phyloP scores from a whole-genome alignment of 495 filamentous ascomycete species.

The Daldinia grandis region DNA sequence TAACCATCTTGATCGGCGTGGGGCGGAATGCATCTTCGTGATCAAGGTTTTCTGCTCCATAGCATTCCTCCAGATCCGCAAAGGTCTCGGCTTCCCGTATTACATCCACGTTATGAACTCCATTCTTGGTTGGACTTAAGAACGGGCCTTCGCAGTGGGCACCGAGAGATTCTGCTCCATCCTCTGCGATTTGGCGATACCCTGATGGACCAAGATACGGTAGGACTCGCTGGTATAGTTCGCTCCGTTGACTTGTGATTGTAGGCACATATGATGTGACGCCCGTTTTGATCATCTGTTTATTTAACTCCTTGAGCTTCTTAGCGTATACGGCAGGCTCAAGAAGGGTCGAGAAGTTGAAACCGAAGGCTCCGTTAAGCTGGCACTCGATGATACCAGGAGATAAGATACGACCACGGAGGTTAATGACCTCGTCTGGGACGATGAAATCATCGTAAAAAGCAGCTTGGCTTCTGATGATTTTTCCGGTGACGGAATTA shows the following conservation, averaged over 20 bases:
- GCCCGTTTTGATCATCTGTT: conserved; percentile 72
- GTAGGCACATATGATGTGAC: conserved; percentile 88
- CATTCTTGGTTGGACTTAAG: conserved; percentile 73
- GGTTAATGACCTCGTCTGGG: conserved; percentile 70
- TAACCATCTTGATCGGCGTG: conserved; percentile 74
- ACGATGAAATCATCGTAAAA: conserved; percentile 75
- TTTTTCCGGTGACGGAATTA: conserved; percentile 75
- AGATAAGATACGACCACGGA: conserved; percentile 78
- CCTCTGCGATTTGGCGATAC: conserved; percentile 55
- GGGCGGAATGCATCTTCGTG: conserved; percentile 39
- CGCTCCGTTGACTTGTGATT: conserved; percentile 69
- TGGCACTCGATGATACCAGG: conserved; percentile 88
- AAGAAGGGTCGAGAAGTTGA: conserved; percentile 80
- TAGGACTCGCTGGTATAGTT: conserved; percentile 78
- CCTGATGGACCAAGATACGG: conserved; percentile 77
- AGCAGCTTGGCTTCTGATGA: conserved; percentile 74
- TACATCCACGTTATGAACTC: conserved; percentile 74
- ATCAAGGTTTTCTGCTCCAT: conserved; percentile 70
- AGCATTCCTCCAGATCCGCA: conserved; percentile 69
- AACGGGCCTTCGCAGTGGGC: conserved; percentile 90
- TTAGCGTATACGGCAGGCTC: conserved; percentile 73
- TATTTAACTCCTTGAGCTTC: conserved; percentile 71
- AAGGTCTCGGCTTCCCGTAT: conserved; percentile 64
- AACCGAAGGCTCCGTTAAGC: conserved; percentile 84
- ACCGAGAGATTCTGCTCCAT: conserved; percentile 81